Conservation (phyloP, 1,139 yeast genomes). For the Hanseniaspora gamundiae region DNA sequence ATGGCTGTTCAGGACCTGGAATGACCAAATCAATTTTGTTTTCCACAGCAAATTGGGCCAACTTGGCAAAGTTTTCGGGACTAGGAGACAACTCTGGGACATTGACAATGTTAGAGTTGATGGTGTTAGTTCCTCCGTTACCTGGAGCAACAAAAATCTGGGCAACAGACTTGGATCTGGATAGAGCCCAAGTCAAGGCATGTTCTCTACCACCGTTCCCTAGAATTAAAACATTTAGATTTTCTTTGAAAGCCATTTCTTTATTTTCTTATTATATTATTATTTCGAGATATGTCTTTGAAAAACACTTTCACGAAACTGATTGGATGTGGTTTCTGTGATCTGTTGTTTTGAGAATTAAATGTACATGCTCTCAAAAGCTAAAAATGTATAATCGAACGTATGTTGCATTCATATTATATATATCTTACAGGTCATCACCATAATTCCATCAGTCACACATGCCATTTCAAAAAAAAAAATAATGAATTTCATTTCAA, state of each 20-base stretch:
- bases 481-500: too few species aligned
- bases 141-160: constrained; percentile 91
- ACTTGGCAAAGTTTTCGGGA: constrained; percentile 44
- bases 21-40: constrained; percentile 63
- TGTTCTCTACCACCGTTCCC: constrained; percentile 99
- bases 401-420: too few species aligned
- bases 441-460: too few species aligned
- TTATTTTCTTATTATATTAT: background rate
- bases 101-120: constrained; percentile 48
- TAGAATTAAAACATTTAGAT: constrained; percentile 62
- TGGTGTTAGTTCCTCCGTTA: constrained; percentile 76
- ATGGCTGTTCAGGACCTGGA: constrained; percentile 99
- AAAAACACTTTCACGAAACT: background rate
- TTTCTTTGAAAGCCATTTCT: constrained; percentile 15
- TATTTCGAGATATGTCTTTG: background rate
- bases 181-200: constrained; percentile 85
- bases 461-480: too few species aligned
- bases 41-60: constrained; percentile 57
- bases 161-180: constrained; percentile 62
- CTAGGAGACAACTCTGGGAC: constrained; percentile 50
- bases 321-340: background rate
- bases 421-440: too few species aligned
- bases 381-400: too few species aligned
- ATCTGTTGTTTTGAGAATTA: too few species aligned
- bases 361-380: too few species aligned